Evolutionary conservation across 2,329 filamentous ascomycete species (phyloP).

Genomic region (Myriosclerotinia duriaeana): DNA sequence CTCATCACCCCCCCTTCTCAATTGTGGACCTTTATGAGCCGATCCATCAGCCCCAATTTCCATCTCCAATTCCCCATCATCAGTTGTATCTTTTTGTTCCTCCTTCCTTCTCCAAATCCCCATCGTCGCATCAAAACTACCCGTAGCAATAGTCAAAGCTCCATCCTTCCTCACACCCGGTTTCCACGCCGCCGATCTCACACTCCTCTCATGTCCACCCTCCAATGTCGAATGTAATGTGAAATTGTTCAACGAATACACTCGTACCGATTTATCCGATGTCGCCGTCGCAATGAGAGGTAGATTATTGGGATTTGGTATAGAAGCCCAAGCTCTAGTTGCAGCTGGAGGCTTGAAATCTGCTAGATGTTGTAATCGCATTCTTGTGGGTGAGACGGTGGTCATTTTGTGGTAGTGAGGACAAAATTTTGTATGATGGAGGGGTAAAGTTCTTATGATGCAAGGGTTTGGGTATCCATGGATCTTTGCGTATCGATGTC

Average conservation of each 20-base stretch:
- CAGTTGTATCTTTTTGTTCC: conserved; percentile 39
- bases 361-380: conserved; percentile 30
- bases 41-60: conserved; percentile 42
- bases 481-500: conserved; percentile 10
- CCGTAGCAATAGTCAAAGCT: conserved; percentile 80
- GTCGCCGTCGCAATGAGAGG: conserved; percentile 88
- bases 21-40: conserved; percentile 30
- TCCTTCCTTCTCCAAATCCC: conserved; percentile 71
- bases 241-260: conserved; percentile 84
- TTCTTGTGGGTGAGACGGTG: background rate
- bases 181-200: conserved; percentile 88
- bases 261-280: conserved; percentile 78
- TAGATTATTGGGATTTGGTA: conserved; percentile 75
- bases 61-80: conserved; percentile 44
- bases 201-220: conserved; percentile 85
- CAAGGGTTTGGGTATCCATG: too few species aligned
- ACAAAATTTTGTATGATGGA: conserved; percentile 22
- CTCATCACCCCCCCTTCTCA: conserved; percentile 33
- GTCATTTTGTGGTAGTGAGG: background rate
- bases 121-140: conserved; percentile 89
- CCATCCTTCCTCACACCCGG: conserved; percentile 59
- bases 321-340: conserved; percentile 79
- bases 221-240: conserved; percentile 75
- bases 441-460: conserved; percentile 17
- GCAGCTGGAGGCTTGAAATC: conserved; percentile 52